Conservation (phyloP, 176 grass and related monocot species). For the Oryza coarctata region DNA sequence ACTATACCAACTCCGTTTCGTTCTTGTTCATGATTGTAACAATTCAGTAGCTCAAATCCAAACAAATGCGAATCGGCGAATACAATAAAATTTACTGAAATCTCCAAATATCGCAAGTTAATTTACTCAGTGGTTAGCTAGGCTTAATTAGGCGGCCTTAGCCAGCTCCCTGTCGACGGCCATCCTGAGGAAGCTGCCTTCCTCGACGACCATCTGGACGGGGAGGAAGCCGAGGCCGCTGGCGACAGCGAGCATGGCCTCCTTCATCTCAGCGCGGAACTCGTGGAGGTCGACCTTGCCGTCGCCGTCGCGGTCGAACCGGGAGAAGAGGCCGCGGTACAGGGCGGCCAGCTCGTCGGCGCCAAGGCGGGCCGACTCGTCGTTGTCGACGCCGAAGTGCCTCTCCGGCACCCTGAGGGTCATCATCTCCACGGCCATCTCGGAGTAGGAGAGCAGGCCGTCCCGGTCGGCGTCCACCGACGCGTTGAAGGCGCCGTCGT, state of each 20-base stretch:
- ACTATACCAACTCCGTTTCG: too few species aligned
- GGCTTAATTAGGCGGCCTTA: not conserved
- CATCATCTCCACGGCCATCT: conserved; percentile 58
- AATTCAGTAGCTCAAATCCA: conserved; percentile 1
- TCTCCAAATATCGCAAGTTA: not conserved
- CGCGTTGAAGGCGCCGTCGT: conserved; percentile 51
- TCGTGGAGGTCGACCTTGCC: conserved; percentile 52
- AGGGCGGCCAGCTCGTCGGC: conserved; percentile 28
- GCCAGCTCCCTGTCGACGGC: conserved; percentile 61
- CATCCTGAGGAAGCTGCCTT: conserved; percentile 69
- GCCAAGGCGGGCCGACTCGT: not conserved
- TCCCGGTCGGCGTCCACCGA: conserved; percentile 46
- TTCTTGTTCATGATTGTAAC: too few species aligned
- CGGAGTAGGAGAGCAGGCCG: conserved; percentile 54
- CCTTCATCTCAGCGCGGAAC: conserved; percentile 60
- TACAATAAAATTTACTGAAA: not conserved
- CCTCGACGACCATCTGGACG: conserved; percentile 72
- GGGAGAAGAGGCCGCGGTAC: conserved; percentile 50
- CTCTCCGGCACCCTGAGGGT: conserved; percentile 46
- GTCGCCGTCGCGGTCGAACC: conserved; percentile 63
- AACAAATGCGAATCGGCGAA: not conserved
- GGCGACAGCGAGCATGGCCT: conserved; percentile 68
- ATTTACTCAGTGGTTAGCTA: too few species aligned
- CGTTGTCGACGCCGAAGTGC: conserved; percentile 60
- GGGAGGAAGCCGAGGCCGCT: conserved; percentile 55